Conservation (phyloP, 2,329 filamentous ascomycete species). For the Ophiostoma angusticollis region DNA sequence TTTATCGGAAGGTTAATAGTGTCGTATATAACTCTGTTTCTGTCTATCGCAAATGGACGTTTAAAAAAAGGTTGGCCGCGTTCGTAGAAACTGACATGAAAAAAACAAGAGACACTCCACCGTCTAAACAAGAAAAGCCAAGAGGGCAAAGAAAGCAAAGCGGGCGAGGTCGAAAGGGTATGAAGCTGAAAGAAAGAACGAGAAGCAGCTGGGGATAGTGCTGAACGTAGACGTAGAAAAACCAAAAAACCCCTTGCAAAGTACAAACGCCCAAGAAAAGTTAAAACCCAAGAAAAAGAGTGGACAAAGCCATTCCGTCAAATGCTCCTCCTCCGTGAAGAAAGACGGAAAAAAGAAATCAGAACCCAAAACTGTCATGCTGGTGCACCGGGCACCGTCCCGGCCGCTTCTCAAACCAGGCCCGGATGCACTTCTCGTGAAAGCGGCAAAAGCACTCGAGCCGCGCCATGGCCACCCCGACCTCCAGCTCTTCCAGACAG, state of each 20-base stretch:
- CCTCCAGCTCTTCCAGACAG: conserved; percentile 53
- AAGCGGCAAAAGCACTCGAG: conserved; percentile 56
- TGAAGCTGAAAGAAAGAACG: not conserved
- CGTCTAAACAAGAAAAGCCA: no score
- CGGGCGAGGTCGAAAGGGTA: no score
- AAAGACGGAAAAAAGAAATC: not conserved
- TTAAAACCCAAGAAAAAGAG: not conserved
- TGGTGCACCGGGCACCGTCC: conserved; percentile 54
- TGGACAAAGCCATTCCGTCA: no score
- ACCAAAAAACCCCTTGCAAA: not conserved
- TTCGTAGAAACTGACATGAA: no score
- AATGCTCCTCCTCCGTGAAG: no score
- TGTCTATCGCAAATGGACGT: no score
- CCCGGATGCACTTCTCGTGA: conserved; percentile 45
- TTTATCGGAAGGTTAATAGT: no score
- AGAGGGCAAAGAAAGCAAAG: no score
- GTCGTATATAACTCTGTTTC: no score
- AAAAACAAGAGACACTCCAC: no score
- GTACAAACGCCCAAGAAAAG: not conserved
- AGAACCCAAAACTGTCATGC: conserved; percentile 47
- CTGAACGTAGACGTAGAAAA: not conserved
- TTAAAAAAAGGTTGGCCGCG: no score
- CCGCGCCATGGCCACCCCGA: conserved; percentile 49
- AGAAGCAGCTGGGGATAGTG: not conserved
- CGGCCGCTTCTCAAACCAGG: conserved; percentile 50